Percentiles rank a stretch among this genome's conserved stretches.
phyloP scores from a whole-genome alignment of 2,329 filamentous ascomycete genomes.

The Botrytis byssoidea region DNA sequence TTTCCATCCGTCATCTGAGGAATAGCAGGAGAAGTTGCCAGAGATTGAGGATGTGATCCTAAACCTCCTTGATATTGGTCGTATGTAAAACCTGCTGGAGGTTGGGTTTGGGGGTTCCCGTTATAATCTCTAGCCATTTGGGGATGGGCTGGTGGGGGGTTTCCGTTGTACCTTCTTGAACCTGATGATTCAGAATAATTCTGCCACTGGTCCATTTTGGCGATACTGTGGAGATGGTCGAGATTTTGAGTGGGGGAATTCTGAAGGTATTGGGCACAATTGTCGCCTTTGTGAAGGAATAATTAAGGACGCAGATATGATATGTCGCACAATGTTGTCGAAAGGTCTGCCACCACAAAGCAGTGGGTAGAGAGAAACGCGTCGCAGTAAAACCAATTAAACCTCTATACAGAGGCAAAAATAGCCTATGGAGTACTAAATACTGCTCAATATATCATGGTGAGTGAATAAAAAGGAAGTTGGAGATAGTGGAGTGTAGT shows the following conservation, averaged over 20 bases:
- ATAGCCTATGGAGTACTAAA: slow-evolving; percentile 31
- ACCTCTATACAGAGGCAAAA: slow-evolving; percentile 35
- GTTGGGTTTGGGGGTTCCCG: slow-evolving; percentile 43
- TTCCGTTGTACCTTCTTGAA: slow-evolving; percentile 63
- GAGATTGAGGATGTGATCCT: slow-evolving; percentile 47
- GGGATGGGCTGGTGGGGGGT: slow-evolving; percentile 46
- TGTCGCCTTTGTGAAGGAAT: slow-evolving; percentile 15
- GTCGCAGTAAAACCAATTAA: slow-evolving; percentile 30
- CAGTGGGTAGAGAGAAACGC: slow-evolving; percentile 23
- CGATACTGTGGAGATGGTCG: slow-evolving; percentile 28
- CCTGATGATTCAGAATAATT: slow-evolving; percentile 63
- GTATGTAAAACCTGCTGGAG: slow-evolving; percentile 63
- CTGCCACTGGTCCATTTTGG: slow-evolving; percentile 63
- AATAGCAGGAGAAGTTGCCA: slow-evolving; percentile 57
- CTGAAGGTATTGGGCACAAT: slow-evolving; percentile 20
- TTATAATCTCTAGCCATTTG: slow-evolving; percentile 50
- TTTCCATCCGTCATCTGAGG: slow-evolving; percentile 67
- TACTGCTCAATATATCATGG: slow-evolving; percentile 37
- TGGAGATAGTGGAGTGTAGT: slow-evolving; percentile 4
- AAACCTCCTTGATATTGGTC: slow-evolving; percentile 60
- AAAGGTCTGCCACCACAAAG: slow-evolving; percentile 11
- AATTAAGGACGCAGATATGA: background rate
- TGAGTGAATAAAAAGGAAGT: slow-evolving; percentile 6
- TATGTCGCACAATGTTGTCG: slow-evolving; percentile 18
- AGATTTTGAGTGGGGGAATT: slow-evolving; percentile 30